Conservation (phyloP, 2,329 filamentous ascomycete species). For the Hymenotorrendiella dingleyae region DNA sequence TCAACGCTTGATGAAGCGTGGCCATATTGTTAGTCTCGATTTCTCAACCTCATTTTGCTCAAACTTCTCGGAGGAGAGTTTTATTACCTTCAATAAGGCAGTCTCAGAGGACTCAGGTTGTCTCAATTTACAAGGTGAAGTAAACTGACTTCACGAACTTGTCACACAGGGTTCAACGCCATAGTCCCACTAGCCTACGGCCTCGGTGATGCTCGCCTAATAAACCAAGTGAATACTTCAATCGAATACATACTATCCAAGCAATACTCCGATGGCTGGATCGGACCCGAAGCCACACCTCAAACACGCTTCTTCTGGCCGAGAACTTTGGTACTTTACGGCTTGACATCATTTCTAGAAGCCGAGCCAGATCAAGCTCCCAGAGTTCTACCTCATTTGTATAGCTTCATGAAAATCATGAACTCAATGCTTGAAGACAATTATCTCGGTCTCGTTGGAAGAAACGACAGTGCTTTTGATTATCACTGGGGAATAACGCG, state of each 20-base stretch:
- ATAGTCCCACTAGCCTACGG: constrained; percentile 50
- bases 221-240: constrained; percentile 40
- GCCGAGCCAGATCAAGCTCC: constrained; percentile 32
- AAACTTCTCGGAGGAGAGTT: background rate
- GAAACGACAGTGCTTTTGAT: constrained; percentile 37
- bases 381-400: constrained; percentile 1
- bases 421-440: constrained; percentile 50
- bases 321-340: constrained; percentile 6
- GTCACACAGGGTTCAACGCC: constrained; percentile 46
- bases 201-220: constrained; percentile 42
- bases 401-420: constrained; percentile 41
- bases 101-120: too few species aligned
- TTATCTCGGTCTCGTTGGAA: constrained; percentile 43
- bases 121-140: too few species aligned
- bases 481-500: constrained; percentile 13
- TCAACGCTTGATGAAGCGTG: constrained; percentile 47
- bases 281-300: constrained; percentile 44
- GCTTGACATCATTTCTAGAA: constrained; percentile 32
- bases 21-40: constrained; percentile 32
- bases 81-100: too few species aligned
- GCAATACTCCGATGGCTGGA: constrained; percentile 50
- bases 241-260: constrained; percentile 42
- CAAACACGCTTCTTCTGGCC: constrained; percentile 22
- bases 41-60: background rate
- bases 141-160: background rate